phyloP scores from a whole-genome alignment of 805 yeast species.

The Spathaspora arborariae region DNA sequence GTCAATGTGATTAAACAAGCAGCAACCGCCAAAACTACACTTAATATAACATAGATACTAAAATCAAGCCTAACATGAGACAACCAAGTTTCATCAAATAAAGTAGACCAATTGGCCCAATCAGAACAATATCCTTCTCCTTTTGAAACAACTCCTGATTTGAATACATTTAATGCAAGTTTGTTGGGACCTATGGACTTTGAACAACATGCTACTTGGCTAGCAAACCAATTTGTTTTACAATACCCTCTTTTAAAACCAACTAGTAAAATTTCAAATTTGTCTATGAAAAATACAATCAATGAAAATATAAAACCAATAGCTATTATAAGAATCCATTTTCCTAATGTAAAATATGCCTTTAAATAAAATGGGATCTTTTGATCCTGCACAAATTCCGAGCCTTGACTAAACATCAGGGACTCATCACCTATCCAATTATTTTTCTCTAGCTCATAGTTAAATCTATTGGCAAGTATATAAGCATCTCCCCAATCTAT shows the following conservation, averaged over 20 bases:
- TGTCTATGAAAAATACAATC: conserved; percentile 48
- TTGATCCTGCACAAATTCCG: neutral
- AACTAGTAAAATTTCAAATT: conserved; percentile 43
- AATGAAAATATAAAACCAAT: conserved; percentile 45
- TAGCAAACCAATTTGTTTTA: conserved; percentile 38
- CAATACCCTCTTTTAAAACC: conserved; percentile 55
- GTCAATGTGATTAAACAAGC: conserved; percentile 45
- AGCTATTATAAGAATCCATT: conserved; percentile 47
- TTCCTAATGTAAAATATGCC: conserved; percentile 36
- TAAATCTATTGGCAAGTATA: conserved; percentile 39
- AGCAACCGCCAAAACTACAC: conserved; percentile 39
- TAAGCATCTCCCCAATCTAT: conserved; percentile 57
- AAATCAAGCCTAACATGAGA: conserved; percentile 24
- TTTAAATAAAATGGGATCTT: conserved; percentile 19
- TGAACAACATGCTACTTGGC: conserved; percentile 42
- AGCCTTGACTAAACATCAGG: neutral
- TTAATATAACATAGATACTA: conserved; percentile 31
- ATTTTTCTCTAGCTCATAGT: conserved; percentile 32
- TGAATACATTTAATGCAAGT: conserved; percentile 15
- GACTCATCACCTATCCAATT: conserved; percentile 16
- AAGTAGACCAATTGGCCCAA: conserved; percentile 46
- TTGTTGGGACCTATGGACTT: neutral
- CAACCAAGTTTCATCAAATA: conserved; percentile 12
- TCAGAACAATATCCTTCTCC: conserved; percentile 23
- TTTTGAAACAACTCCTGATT: conserved; percentile 16